Conservation (phyloP, 805 yeast genomes). For the Kregervanrija fluxuum region DNA sequence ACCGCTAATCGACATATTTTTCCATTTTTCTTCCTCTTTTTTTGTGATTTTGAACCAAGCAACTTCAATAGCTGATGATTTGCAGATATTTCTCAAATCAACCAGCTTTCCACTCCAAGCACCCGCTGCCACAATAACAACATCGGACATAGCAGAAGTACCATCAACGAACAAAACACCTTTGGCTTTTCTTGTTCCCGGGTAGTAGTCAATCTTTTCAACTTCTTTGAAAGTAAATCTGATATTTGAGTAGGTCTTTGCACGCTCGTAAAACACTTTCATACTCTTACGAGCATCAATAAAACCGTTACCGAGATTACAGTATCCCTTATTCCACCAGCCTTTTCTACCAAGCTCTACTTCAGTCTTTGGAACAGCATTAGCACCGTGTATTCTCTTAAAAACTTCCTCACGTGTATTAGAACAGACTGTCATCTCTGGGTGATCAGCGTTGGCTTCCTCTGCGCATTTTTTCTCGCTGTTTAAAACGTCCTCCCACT, state of each 20-base stretch:
- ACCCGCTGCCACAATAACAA: slow-evolving; percentile 21
- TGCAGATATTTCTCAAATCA: slow-evolving; percentile 13
- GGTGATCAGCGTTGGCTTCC: slow-evolving; percentile 8
- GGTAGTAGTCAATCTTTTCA: slow-evolving; percentile 6
- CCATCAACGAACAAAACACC: slow-evolving; percentile 16
- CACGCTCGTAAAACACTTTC: slow-evolving; percentile 19
- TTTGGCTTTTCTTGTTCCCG: slow-evolving; percentile 9
- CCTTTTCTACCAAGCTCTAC: slow-evolving; percentile 4
- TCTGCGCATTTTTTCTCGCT: slow-evolving; percentile 13
- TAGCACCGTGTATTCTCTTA: slow-evolving; percentile 7
- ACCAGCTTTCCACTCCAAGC: slow-evolving; percentile 23
- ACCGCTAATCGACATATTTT: slow-evolving; percentile 20
- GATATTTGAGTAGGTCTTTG: slow-evolving; percentile 10
- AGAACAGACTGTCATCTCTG: slow-evolving; percentile 6
- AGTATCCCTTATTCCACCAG: slow-evolving; percentile 19
- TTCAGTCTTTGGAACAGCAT: background rate
- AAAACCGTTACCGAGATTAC: slow-evolving; percentile 18
- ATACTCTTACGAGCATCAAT: slow-evolving; percentile 19
- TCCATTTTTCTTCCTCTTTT: slow-evolving; percentile 19
- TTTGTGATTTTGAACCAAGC: slow-evolving; percentile 19
- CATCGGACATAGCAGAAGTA: slow-evolving; percentile 4
- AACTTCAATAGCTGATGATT: slow-evolving; percentile 19
- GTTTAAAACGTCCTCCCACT: slow-evolving; percentile 18
- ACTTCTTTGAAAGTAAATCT: slow-evolving; percentile 17
- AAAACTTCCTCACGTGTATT: slow-evolving; percentile 5